phyloP scores from a whole-genome alignment of 805 yeast genomes.

The Wickerhamomyces queroliae region DNA sequence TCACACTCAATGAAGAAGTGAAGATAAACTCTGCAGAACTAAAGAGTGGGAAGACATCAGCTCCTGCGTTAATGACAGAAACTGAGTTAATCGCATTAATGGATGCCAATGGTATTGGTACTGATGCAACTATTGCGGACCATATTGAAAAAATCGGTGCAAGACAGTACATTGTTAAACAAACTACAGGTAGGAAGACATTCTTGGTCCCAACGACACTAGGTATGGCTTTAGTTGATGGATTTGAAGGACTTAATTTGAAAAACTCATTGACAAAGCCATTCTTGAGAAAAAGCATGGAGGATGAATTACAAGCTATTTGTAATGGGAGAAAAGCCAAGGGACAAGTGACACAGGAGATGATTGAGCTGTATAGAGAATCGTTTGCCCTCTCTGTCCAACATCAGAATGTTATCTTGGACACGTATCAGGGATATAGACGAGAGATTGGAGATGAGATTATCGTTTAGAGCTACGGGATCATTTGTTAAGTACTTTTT shows the following conservation, averaged over 20 bases:
- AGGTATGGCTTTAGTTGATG: constrained; percentile 85
- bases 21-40: constrained; percentile 52
- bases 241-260: constrained; percentile 74
- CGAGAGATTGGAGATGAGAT: constrained; percentile 3
- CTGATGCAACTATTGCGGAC: constrained; percentile 98
- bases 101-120: constrained; percentile 98
- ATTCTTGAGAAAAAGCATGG: constrained; percentile 72
- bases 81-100: constrained; percentile 85
- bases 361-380: constrained; percentile 50
- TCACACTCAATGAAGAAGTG: constrained; percentile 51
- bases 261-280: constrained; percentile 84
- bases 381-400: constrained; percentile 48
- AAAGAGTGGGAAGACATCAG: constrained; percentile 68
- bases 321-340: constrained; percentile 57
- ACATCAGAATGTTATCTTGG: constrained; percentile 32
- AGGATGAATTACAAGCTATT: constrained; percentile 56
- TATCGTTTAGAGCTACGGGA: no score
- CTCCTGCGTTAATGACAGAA: constrained; percentile 86
- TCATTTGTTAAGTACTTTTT: no score
- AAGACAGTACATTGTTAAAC: constrained; percentile 60
- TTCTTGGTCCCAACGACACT: constrained; percentile 70
- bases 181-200: constrained; percentile 29
- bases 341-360: constrained; percentile 47
- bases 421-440: constrained; percentile 22
- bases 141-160: constrained; percentile 78